Evolutionary conservation across 1,284 basidiomycete species (phyloP).

Genomic region (Grifola frondosa): DNA sequence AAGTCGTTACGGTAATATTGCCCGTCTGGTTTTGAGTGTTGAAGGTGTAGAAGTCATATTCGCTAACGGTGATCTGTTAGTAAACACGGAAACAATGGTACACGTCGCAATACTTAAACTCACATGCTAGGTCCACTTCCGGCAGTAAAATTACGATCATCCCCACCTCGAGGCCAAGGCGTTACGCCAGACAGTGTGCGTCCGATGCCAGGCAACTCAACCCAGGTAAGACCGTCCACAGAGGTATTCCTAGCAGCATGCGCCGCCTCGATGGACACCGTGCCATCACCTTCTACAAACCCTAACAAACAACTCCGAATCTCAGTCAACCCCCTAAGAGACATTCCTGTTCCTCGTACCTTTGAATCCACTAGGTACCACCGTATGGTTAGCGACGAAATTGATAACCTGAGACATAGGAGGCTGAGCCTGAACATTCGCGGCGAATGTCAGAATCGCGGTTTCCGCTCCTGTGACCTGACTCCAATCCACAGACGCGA

Average conservation of each 20-base stretch:
- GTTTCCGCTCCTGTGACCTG: conserved; percentile 43
- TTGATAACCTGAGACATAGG: conserved; percentile 37
- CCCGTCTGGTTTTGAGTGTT: conserved; percentile 43
- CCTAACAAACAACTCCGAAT: conserved; percentile 35
- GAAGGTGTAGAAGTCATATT: conserved; percentile 68
- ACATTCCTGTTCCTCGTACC: conserved; percentile 35
- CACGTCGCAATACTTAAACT: conserved; percentile 27
- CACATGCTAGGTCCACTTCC: conserved; percentile 62
- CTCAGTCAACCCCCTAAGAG: background rate
- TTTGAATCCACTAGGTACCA: conserved; percentile 44
- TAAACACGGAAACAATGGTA: no score
- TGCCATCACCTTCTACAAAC: conserved; percentile 63
- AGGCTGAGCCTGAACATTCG: conserved; percentile 41
- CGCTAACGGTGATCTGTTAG: conserved; percentile 15
- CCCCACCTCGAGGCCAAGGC: conserved; percentile 55
- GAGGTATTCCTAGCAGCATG: conserved; percentile 54
- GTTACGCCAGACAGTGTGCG: conserved; percentile 60
- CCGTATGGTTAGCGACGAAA: conserved; percentile 42
- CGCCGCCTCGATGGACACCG: conserved; percentile 64
- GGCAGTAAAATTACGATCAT: conserved; percentile 55
- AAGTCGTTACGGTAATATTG: conserved; percentile 47
- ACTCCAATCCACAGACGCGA: conserved; percentile 61
- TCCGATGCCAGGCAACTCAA: conserved; percentile 57
- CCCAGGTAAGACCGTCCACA: conserved; percentile 55
- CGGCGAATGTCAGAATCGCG: conserved; percentile 49